Percentiles rank a stretch among this genome's conserved stretches.
Conservation (phyloP, 352 stramenopile genomes). For the Thalassiosira mediterranea region DNA sequence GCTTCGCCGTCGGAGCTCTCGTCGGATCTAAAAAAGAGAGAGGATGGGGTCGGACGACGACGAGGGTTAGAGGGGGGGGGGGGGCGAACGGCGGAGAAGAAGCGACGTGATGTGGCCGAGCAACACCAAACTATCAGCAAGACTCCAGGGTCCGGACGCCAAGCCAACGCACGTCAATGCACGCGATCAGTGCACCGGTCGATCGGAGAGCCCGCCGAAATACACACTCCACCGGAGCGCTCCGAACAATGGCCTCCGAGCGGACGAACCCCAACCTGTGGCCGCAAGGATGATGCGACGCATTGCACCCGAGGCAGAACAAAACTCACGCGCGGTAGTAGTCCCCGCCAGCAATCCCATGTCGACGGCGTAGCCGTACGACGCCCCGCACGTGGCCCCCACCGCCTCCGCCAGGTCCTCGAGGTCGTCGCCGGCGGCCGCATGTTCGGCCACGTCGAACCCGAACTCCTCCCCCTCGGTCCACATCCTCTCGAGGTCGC, state of each 20-base stretch:
- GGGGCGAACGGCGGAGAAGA: no score
- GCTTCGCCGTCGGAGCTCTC: no score
- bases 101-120: no score
- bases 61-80: no score
- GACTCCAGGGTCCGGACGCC: no score
- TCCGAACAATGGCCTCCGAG: neutral
- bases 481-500: slow-evolving; percentile 13
- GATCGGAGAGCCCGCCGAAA: neutral
- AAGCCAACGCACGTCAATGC: neutral
- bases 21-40: no score
- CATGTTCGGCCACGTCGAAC: slow-evolving; percentile 7
- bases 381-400: no score
- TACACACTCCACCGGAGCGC: no score
- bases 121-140: no score
- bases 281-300: no score
- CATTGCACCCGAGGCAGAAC: neutral
- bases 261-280: neutral
- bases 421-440: neutral
- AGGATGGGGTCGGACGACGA: no score
- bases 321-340: neutral
- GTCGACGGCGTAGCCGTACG: neutral
- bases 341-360: slow-evolving; percentile 4
- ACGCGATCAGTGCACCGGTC: neutral
- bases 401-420: neutral
- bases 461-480: slow-evolving; percentile 14